Conservation (phyloP, 805 yeast species). For the Millerago galiae region DNA sequence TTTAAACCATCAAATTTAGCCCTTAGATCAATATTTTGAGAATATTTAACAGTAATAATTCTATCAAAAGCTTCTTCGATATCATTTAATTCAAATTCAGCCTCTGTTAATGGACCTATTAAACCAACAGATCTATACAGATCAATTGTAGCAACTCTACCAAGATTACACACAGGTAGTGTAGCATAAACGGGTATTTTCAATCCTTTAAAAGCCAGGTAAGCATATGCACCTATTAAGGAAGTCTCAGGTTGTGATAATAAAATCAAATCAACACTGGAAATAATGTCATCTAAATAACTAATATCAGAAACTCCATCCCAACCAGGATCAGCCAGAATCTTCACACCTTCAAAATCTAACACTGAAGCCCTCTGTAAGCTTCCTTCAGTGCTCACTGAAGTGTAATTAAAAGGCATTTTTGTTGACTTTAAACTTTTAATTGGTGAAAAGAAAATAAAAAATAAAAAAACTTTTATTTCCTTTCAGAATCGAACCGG, state of each 20-base stretch:
- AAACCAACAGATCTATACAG: constrained; percentile 66
- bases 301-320: constrained; percentile 42
- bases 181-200: constrained; percentile 80
- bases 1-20: constrained; percentile 55
- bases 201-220: constrained; percentile 55
- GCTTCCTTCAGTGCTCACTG: constrained; percentile 17
- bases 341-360: constrained; percentile 49
- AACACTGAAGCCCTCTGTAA: constrained; percentile 40
- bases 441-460: background rate
- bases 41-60: constrained; percentile 62
- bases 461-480: constrained; percentile 34
- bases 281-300: constrained; percentile 36
- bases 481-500: constrained; percentile 99
- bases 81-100: constrained; percentile 59
- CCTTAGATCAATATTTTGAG: constrained; percentile 63
- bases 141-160: constrained; percentile 82
- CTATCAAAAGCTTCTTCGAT: constrained; percentile 77
- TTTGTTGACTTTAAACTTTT: too few species aligned
- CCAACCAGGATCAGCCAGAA: constrained; percentile 75
- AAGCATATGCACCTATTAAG: constrained; percentile 73
- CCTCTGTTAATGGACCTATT: constrained; percentile 60
- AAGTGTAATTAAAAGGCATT: constrained; percentile 25
- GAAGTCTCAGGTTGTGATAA: constrained; percentile 84
- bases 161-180: constrained; percentile 81
- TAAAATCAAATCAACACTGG: constrained; percentile 58